Conservation (phyloP, 495 filamentous ascomycete genomes). For the Sabuloglossum arenarium region DNA sequence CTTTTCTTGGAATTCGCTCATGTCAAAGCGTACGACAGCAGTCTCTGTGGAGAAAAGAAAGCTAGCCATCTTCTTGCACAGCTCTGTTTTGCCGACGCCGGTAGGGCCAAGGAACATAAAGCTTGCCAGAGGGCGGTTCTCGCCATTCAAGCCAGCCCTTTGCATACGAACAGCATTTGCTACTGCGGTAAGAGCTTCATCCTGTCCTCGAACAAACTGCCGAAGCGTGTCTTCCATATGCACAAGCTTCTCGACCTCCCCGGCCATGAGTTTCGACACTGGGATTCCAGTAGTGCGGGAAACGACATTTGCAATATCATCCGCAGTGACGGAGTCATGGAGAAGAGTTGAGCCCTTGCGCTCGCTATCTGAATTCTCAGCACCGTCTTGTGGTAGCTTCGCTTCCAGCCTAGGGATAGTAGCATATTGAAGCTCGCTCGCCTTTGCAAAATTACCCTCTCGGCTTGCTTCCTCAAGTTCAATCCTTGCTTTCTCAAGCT, state of each 20-base stretch:
- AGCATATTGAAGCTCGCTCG: constrained; percentile 72
- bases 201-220: constrained; percentile 73
- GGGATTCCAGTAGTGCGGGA: constrained; percentile 84
- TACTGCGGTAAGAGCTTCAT: constrained; percentile 78
- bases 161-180: constrained; percentile 90
- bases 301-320: constrained; percentile 86
- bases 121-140: constrained; percentile 75
- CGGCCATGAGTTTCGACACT: constrained; percentile 71
- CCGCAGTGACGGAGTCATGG: constrained; percentile 79
- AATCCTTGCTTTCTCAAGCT: constrained; percentile 62
- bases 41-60: constrained; percentile 85
- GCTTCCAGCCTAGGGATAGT: constrained; percentile 61
- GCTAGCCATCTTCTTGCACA: constrained; percentile 86
- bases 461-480: constrained; percentile 78
- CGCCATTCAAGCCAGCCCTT: constrained; percentile 71
- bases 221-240: constrained; percentile 86
- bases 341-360: constrained; percentile 38
- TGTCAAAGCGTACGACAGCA: constrained; percentile 86
- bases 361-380: constrained; percentile 17
- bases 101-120: constrained; percentile 98
- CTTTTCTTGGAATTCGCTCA: constrained; percentile 96
- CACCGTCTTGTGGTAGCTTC: constrained; percentile 52
- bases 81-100: constrained; percentile 89
- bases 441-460: constrained; percentile 75
- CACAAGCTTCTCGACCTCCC: constrained; percentile 79